Percentiles rank a stretch among this genome's conserved stretches.
These are phyloP conservation scores for Sporothrix pallida DNA, from an alignment of 2,329 filamentous ascomycete species.

Conservation along the genomic window DNA sequence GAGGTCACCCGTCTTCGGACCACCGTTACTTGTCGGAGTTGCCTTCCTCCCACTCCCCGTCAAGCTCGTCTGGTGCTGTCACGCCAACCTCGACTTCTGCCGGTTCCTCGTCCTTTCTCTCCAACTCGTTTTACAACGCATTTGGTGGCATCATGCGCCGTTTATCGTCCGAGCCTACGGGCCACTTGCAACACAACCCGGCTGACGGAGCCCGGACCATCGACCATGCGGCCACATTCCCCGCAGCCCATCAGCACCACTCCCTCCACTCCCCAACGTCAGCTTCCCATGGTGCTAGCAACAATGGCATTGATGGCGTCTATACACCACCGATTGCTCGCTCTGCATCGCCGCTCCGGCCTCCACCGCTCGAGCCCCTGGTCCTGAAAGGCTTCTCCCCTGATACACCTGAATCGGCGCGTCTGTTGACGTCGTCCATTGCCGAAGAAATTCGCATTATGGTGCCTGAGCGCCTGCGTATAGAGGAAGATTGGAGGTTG, in stretches of 20 bases:
- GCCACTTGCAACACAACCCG: conserved; percentile 38
- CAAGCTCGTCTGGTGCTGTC: conserved; percentile 33
- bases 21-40: background rate
- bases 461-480: conserved; percentile 82
- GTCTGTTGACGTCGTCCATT: conserved; percentile 72
- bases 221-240: conserved; percentile 26
- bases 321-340: conserved; percentile 58
- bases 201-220: conserved; percentile 22
- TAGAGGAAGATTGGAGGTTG: conserved; percentile 84
- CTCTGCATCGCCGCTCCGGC: conserved; percentile 78
- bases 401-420: conserved; percentile 63
- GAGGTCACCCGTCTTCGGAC: conserved; percentile 24
- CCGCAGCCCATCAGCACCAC: conserved; percentile 9
- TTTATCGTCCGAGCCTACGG: conserved; percentile 59
- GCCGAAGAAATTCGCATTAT: conserved; percentile 94
- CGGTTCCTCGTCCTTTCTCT: conserved; percentile 43
- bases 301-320: conserved; percentile 38
- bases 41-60: conserved; percentile 27
- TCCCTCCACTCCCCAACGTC: conserved; percentile 20
- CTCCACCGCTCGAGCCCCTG: conserved; percentile 85
- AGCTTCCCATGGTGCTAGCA: background rate
- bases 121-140: conserved; percentile 49
- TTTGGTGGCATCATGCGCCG: conserved; percentile 71
- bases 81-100: conserved; percentile 41
- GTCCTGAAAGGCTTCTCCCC: conserved; percentile 69